Conservation (phyloP, 2,329 filamentous ascomycete genomes). For the Teratosphaeria epicoccoides region DNA sequence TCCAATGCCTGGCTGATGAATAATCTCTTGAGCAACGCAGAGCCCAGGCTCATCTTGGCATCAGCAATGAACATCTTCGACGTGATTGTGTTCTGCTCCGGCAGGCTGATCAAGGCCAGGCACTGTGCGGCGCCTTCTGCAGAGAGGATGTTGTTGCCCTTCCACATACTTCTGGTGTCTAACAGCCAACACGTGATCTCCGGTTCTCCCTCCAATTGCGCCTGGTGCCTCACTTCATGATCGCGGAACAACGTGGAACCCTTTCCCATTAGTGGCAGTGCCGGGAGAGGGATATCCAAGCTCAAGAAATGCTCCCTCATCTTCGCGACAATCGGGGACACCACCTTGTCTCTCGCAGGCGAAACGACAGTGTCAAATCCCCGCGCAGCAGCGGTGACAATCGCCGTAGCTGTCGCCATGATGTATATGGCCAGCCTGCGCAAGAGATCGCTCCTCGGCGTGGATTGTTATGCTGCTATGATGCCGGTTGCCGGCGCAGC, state of each 20-base stretch:
- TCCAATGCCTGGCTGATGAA: constrained; percentile 50
- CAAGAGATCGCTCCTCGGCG: neutral
- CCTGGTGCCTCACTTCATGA: neutral
- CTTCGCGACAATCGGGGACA: constrained; percentile 8
- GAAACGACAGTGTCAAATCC: neutral
- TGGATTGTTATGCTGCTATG: neutral
- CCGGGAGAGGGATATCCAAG: constrained; percentile 9
- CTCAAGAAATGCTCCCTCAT: constrained; percentile 11
- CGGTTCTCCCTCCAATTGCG: neutral
- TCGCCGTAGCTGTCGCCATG: constrained; percentile 1
- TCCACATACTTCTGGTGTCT: constrained; percentile 39
- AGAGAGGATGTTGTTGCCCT: constrained; percentile 33
- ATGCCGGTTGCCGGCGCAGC: neutral
- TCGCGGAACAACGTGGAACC: neutral
- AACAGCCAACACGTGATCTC: constrained; percentile 38
- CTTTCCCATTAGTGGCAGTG: constrained; percentile 2
- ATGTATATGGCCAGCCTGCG: neutral
- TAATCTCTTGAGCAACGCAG: constrained; percentile 62
- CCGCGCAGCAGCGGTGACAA: neutral
- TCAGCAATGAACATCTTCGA: constrained; percentile 44
- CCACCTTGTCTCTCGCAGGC: neutral
- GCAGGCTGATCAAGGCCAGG: constrained; percentile 32
- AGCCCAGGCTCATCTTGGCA: constrained; percentile 63
- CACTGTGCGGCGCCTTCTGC: constrained; percentile 33
- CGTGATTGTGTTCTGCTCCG: constrained; percentile 50